A percentile compares a stretch with the other conserved stretches of the same genome.
phyloP scores from a whole-genome alignment of 1,284 basidiomycete species.

The Calocybe gambosa region DNA sequence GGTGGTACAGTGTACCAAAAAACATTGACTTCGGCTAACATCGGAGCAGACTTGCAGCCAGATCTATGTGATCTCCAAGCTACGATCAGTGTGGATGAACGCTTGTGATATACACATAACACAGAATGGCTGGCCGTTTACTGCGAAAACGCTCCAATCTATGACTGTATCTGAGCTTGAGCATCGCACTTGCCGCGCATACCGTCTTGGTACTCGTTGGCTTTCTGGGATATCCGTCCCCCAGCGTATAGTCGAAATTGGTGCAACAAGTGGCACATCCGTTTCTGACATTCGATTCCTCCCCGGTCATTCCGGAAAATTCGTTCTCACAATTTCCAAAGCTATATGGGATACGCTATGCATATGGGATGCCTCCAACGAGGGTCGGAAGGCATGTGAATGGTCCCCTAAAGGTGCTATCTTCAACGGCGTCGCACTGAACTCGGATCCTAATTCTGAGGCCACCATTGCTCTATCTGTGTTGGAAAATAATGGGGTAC shows the following conservation, averaged over 20 bases:
- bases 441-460: slow-evolving; percentile 36
- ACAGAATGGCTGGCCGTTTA: slow-evolving; percentile 41
- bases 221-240: slow-evolving; percentile 16
- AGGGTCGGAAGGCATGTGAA: slow-evolving; percentile 28
- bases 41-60: slow-evolving; percentile 41
- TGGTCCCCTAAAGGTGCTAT: slow-evolving; percentile 51
- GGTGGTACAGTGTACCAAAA: slow-evolving; percentile 32
- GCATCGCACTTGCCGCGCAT: slow-evolving; percentile 34
- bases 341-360: slow-evolving; percentile 51
- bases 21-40: not conserved
- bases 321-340: slow-evolving; percentile 48
- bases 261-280: slow-evolving; percentile 29
- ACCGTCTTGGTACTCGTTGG: slow-evolving; percentile 44
- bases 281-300: slow-evolving; percentile 50
- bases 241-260: slow-evolving; percentile 17
- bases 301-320: slow-evolving; percentile 33
- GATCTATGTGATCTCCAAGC: slow-evolving; percentile 35
- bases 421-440: slow-evolving; percentile 44
- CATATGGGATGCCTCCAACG: slow-evolving; percentile 39
- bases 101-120: slow-evolving; percentile 39
- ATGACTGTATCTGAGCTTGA: slow-evolving; percentile 38
- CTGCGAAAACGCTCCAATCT: slow-evolving; percentile 22
- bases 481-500: slow-evolving; percentile 30
- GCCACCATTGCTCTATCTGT: slow-evolving; percentile 45
- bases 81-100: slow-evolving; percentile 51